Percentiles rank a stretch among this genome's conserved stretches.
These are phyloP conservation scores for Agaricus subrufescens DNA, from an alignment of 768 basidiomycete species.

Conservation along the genomic window DNA sequence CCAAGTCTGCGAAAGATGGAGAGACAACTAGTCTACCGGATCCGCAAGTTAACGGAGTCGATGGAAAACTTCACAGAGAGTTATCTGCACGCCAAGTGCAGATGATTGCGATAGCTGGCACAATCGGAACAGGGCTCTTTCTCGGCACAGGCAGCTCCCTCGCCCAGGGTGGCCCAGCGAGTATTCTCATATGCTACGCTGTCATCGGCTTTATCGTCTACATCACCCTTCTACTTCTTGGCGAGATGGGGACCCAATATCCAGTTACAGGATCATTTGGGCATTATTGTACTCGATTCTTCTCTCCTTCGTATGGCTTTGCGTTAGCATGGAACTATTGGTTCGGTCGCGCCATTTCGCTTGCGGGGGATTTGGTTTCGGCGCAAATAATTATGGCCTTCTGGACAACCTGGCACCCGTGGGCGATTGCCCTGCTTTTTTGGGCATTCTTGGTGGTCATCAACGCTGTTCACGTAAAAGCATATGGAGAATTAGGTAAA, in stretches of 20 bases:
- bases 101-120: conserved; percentile 84
- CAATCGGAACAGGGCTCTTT: conserved; percentile 54
- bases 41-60: background rate
- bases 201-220: conserved; percentile 76
- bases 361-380: conserved; percentile 83
- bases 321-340: conserved; percentile 88
- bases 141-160: conserved; percentile 72
- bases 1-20: background rate
- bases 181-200: conserved; percentile 79
- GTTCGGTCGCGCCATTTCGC: conserved; percentile 84
- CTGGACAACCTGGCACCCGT: conserved; percentile 62
- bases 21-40: conserved; percentile 2
- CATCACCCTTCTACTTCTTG: conserved; percentile 68
- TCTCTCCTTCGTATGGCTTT: conserved; percentile 85
- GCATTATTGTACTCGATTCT: conserved; percentile 79
- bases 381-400: conserved; percentile 78
- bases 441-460: conserved; percentile 72
- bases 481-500: conserved; percentile 80
- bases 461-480: conserved; percentile 66
- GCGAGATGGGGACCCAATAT: conserved; percentile 87
- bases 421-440: conserved; percentile 73
- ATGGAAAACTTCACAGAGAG: conserved; percentile 46
- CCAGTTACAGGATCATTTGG: conserved; percentile 89
- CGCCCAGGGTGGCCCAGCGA: conserved; percentile 80
- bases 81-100: conserved; percentile 79